Evolutionary conservation across 208 protist genomes (phyloP), one percentile per base, ranked within the genome.

Genomic region (Spongospora subterranea): DNA sequence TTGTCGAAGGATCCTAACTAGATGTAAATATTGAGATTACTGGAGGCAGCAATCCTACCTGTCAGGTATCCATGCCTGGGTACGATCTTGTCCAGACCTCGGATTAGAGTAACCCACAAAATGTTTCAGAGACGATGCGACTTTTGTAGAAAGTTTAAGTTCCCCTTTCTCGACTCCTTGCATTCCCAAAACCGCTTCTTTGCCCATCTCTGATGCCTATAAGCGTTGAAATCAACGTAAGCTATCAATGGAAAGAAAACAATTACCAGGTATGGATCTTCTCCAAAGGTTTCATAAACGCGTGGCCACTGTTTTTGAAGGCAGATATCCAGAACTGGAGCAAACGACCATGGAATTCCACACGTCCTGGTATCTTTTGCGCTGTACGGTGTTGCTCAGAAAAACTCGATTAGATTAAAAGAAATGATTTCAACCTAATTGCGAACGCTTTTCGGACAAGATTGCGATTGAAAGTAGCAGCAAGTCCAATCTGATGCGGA

Each of bases 281-380:
- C 94, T 29, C 94, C 94, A 90, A 95, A 95, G 0, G 94, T 95
- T 91, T 95, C 94, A 54, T 93, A 94, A 45, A 95, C 77, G 43
- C 94, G 92, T 39, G 93, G 77, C 93, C 93, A 95, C 0, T 60
- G 0, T 6, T 92, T 91, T 41, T 95, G 89, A 32, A 76, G 65
- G 0, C 91, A 90, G 41, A 95, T 93, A 32, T 90, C 93, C n/a
- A 94, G 88, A 35, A 95, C 92, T 43, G 94, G 94, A 0, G 91
- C 54, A 54, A 95, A 95, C 24, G 66, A 45, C 94, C 93, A 95
- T 40, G 92, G 92, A 41, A 95, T 93, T 0, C 93, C 94, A 38
- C 91, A 91, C n/a, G 90, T 45, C 29, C 77, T 38, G 45, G 94
- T 95, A 77, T 95, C 94, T 43, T 92, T 91, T 0, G 90, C 94